Conservation (phyloP, 2,329 filamentous ascomycete genomes). For the Talaromyces sp. region DNA sequence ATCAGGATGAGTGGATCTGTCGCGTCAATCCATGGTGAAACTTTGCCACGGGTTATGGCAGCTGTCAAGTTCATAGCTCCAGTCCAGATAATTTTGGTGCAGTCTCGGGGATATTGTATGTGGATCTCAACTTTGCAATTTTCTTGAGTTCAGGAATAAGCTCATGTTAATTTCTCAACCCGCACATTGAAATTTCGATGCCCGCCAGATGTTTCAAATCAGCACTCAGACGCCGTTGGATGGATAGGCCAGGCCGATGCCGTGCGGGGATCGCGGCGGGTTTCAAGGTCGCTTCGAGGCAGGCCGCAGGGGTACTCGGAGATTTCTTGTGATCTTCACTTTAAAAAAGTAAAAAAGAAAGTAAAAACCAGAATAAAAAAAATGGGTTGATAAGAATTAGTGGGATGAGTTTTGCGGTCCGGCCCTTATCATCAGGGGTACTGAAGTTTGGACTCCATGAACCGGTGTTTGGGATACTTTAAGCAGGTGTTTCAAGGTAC, state of each 20-base stretch:
- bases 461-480: not conserved
- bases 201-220: not conserved
- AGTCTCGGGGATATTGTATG: not conserved
- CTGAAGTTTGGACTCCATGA: not conserved
- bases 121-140: not conserved
- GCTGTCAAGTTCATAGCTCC: no score
- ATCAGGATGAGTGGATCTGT: not conserved
- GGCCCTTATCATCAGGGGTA: not conserved
- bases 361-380: no score
- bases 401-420: not conserved
- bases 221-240: not conserved
- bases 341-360: not conserved
- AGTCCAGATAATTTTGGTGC: no score
- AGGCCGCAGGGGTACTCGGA: not conserved
- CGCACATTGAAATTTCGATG: not conserved
- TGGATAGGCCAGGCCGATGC: not conserved
- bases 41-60: no score
- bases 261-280: not conserved
- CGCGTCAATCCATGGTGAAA: not conserved
- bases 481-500: not conserved
- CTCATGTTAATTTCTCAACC: not conserved
- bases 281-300: not conserved
- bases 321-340: not conserved
- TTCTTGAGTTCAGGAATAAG: not conserved
- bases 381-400: not conserved